A percentile compares a stretch with the other conserved stretches of the same genome.
Evolutionary conservation across 2,329 filamentous ascomycete species (phyloP).

Genomic region (Ceratocystis cacaofunesta): DNA sequence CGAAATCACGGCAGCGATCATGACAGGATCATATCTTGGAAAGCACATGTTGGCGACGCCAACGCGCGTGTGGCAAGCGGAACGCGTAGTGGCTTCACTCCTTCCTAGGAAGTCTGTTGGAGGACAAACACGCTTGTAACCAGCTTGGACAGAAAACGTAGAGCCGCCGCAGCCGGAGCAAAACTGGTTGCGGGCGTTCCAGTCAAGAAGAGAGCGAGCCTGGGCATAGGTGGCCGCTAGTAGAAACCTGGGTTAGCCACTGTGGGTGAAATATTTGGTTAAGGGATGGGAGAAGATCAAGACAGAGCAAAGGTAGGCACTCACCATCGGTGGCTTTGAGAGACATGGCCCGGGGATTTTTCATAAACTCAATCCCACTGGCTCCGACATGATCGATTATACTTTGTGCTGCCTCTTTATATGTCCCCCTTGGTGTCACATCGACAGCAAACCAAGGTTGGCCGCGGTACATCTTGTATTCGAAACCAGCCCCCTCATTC

Average conservation of each 20-base stretch:
- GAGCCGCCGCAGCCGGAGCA: constrained; percentile 77
- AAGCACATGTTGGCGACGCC: constrained; percentile 85
- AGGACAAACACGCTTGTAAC: constrained; percentile 68
- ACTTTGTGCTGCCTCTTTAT: constrained; percentile 45
- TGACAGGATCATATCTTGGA: constrained; percentile 82
- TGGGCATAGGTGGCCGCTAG: constrained; percentile 81
- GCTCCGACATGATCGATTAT: constrained; percentile 22
- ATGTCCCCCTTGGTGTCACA: constrained; percentile 55
- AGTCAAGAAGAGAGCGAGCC: constrained; percentile 76
- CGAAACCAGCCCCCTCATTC: constrained; percentile 31
- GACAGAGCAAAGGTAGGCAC: background rate
- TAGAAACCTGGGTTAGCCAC: background rate
- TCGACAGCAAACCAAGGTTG: constrained; percentile 82
- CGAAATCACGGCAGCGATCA: constrained; percentile 87
- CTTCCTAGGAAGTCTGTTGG: constrained; percentile 45
- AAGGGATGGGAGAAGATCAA: background rate
- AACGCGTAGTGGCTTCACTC: constrained; percentile 36
- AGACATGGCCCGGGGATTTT: constrained; percentile 34
- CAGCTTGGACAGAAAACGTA: constrained; percentile 64
- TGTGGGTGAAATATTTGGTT: background rate
- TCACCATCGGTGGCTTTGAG: constrained; percentile 25
- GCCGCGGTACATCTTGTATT: constrained; percentile 59
- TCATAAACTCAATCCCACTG: constrained; percentile 14
- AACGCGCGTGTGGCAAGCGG: constrained; percentile 63
- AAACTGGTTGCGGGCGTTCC: constrained; percentile 86